Conservation (phyloP, 2,329 filamentous ascomycete species). For the Mollisiaceae sp. region DNA sequence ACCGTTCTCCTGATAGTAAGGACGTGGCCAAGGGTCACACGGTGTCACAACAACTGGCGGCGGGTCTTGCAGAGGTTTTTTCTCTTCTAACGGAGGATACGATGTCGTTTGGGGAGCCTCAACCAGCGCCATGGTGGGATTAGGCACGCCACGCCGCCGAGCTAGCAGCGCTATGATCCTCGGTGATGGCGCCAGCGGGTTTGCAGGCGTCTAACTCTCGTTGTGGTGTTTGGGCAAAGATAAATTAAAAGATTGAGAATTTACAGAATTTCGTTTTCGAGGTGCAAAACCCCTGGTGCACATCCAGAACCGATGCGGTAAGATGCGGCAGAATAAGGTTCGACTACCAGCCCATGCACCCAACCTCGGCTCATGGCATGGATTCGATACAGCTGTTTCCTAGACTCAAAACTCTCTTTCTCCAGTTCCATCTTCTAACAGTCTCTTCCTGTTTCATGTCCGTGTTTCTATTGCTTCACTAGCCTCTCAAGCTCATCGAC, state of each 20-base stretch:
- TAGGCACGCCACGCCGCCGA: constrained; percentile 49
- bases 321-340: background rate
- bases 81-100: constrained; percentile 43
- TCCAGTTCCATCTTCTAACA: background rate
- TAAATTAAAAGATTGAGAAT: background rate
- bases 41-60: constrained; percentile 56
- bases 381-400: background rate
- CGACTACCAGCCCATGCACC: background rate
- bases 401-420: constrained; percentile 5
- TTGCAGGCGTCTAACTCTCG: background rate
- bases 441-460: background rate
- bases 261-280: background rate
- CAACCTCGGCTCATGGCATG: background rate
- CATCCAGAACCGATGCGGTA: background rate
- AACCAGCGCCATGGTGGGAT: constrained; percentile 51
- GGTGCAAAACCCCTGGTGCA: background rate
- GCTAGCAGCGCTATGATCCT: constrained; percentile 57
- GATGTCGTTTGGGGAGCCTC: constrained; percentile 37
- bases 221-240: background rate
- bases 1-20: constrained; percentile 84
- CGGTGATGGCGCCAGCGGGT: constrained; percentile 54
- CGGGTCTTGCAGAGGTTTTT: constrained; percentile 47
- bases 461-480: background rate
- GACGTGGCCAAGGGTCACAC: constrained; percentile 62
- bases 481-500: background rate